Evolutionary conservation across 306 rosid species (phyloP).

Genomic region (Datisca glomerata): DNA sequence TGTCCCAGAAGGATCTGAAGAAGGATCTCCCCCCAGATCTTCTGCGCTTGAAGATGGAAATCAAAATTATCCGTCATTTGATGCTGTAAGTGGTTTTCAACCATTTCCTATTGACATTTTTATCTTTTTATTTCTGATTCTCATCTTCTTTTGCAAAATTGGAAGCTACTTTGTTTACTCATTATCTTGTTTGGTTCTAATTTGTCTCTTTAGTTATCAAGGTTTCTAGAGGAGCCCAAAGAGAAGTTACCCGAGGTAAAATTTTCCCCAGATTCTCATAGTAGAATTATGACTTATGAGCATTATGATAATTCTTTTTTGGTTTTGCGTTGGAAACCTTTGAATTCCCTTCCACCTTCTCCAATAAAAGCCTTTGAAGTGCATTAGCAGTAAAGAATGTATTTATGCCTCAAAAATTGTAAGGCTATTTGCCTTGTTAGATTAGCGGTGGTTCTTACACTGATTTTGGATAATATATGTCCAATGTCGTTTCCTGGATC

Average conservation of each 20-base stretch:
- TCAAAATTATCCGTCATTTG: constrained; percentile 29
- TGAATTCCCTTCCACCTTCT: no score
- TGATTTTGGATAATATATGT: no score
- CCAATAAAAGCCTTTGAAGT: no score
- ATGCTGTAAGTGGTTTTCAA: constrained; percentile 19
- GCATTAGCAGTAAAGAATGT: no score
- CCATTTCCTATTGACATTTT: not conserved
- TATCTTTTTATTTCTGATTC: not conserved
- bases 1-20: constrained; percentile 35
- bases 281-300: no score
- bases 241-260: constrained; percentile 35
- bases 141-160: constrained; percentile 1
- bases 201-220: constrained; percentile 19
- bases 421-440: no score
- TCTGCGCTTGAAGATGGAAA: constrained; percentile 20
- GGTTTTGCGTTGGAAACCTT: no score
- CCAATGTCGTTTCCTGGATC: no score
- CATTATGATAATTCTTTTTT: no score
- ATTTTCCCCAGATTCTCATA: no score
- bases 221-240: constrained; percentile 29
- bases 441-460: no score
- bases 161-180: not conserved
- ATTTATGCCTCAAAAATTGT: no score
- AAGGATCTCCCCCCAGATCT: constrained; percentile 29
- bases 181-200: constrained; percentile 1